Evolutionary conservation across 345 rosid genomes (phyloP).

Genomic region (Euphorbia tirucalli): DNA sequence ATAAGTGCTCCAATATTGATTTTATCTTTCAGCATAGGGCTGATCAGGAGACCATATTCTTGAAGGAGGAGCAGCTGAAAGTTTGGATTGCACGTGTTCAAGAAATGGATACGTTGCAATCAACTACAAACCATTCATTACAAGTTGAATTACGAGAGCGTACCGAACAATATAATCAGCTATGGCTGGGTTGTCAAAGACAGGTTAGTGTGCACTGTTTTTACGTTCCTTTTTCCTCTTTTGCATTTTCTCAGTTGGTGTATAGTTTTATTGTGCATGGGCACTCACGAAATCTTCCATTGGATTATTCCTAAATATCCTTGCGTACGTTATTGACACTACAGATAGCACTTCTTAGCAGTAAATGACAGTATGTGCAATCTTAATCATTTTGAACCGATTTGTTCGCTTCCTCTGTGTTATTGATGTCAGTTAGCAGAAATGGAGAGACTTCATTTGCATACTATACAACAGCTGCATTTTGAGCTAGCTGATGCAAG

Average conservation of each 20-base stretch:
- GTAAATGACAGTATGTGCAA: too few relatives aligned
- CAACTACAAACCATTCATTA: slow-evolving; percentile 63
- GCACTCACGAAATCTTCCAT: background rate
- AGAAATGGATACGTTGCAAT: slow-evolving; percentile 83
- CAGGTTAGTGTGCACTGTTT: slow-evolving; percentile 55
- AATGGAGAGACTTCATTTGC: slow-evolving; percentile 84
- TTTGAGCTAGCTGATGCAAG: slow-evolving; percentile 70
- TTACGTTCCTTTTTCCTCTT: slow-evolving; percentile 2
- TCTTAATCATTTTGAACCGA: slow-evolving; percentile 17
- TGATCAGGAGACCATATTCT: slow-evolving; percentile 77
- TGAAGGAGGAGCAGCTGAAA: slow-evolving; percentile 87
- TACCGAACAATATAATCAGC: slow-evolving; percentile 85
- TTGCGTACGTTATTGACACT: background rate
- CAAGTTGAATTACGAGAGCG: slow-evolving; percentile 84
- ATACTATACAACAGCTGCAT: slow-evolving; percentile 85
- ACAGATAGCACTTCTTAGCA: background rate
- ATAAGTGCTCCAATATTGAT: slow-evolving; percentile 20
- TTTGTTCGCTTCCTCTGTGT: slow-evolving; percentile 7
- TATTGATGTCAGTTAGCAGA: slow-evolving; percentile 63
- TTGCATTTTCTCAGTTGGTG: slow-evolving; percentile 1
- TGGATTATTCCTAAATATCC: background rate
- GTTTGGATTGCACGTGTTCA: slow-evolving; percentile 81
- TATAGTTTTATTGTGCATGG: background rate
- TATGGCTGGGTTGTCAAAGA: slow-evolving; percentile 90
- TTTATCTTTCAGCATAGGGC: slow-evolving; percentile 67